Evolutionary conservation across 768 basidiomycete genomes (phyloP).

Genomic region (Xerocomellus dryophilus): DNA sequence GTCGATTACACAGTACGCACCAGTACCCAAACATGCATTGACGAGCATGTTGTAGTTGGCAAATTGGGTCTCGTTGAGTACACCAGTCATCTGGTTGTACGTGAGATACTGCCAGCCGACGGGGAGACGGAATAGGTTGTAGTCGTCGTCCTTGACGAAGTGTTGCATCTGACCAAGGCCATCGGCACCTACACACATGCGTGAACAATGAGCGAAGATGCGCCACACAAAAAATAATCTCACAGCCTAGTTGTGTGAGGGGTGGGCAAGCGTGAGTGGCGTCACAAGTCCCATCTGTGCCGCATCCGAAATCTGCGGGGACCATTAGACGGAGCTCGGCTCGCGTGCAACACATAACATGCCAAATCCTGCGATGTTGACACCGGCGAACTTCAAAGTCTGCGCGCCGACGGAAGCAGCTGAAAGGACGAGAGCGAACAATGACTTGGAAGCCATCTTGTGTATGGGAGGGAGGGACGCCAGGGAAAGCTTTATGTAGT

Average conservation of each 20-base stretch:
- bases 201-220: not conserved
- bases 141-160: conserved; percentile 52
- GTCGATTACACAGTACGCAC: conserved; percentile 55
- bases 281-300: conserved; percentile 42
- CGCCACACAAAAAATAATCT: not conserved
- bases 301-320: conserved; percentile 45
- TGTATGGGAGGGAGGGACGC: not conserved
- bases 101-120: conserved; percentile 58
- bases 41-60: conserved; percentile 49
- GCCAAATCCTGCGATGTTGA: conserved; percentile 55
- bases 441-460: conserved; percentile 18
- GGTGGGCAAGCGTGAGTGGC: conserved; percentile 42
- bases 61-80: conserved; percentile 44
- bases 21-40: conserved; percentile 41
- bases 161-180: conserved; percentile 56
- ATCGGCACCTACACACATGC: conserved; percentile 5
- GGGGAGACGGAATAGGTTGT: conserved; percentile 58
- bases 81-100: conserved; percentile 36
- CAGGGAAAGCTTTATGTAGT: conserved; percentile 9
- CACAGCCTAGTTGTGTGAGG: conserved; percentile 43
- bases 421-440: conserved; percentile 12
- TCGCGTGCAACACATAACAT: not conserved
- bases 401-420: conserved; percentile 19
- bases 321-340: not conserved
- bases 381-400: conserved; percentile 38